Conservation (phyloP, 805 yeast species). For the Saturnispora quitensis region DNA sequence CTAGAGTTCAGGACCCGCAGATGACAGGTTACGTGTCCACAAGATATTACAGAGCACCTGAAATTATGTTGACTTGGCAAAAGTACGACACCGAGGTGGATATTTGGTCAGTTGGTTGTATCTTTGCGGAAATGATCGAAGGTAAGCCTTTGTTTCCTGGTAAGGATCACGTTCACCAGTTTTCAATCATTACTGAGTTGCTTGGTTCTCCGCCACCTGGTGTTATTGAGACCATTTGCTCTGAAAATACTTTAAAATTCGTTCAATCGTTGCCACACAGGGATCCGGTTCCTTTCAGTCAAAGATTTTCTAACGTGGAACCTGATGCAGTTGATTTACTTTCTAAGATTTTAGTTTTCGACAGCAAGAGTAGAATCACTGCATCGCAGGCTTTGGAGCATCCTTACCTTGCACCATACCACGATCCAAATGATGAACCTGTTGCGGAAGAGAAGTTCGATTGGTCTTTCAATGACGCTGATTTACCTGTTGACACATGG, state of each 20-base stretch:
- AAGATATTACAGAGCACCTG: conserved; percentile 80
- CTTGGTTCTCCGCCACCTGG: conserved; percentile 91
- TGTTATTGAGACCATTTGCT: conserved; percentile 91
- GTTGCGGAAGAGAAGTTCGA: conserved; percentile 87
- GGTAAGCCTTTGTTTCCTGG: conserved; percentile 69
- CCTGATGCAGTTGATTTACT: conserved; percentile 83
- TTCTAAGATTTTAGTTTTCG: conserved; percentile 86
- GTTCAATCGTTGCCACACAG: conserved; percentile 89
- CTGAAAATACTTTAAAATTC: conserved; percentile 89
- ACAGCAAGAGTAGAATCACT: conserved; percentile 87
- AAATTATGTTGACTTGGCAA: conserved; percentile 66
- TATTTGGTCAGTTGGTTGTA: conserved; percentile 76
- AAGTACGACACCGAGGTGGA: conserved; percentile 72
- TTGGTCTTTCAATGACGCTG: conserved; percentile 98
- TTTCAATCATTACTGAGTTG: conserved; percentile 90
- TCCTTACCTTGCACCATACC: conserved; percentile 89
- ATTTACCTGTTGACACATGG: conserved; percentile 96
- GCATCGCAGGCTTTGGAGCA: conserved; percentile 87
- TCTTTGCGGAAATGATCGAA: conserved; percentile 58
- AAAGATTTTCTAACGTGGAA: conserved; percentile 70
- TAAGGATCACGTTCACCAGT: conserved; percentile 96
- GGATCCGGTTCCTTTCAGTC: conserved; percentile 82
- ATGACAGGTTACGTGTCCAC: conserved; percentile 81
- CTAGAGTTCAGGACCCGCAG: conserved; percentile 43
- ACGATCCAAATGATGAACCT: conserved; percentile 97